Evolutionary conservation across 257 asterid species (phyloP).

Genomic region (Primulina huaijiensis): DNA sequence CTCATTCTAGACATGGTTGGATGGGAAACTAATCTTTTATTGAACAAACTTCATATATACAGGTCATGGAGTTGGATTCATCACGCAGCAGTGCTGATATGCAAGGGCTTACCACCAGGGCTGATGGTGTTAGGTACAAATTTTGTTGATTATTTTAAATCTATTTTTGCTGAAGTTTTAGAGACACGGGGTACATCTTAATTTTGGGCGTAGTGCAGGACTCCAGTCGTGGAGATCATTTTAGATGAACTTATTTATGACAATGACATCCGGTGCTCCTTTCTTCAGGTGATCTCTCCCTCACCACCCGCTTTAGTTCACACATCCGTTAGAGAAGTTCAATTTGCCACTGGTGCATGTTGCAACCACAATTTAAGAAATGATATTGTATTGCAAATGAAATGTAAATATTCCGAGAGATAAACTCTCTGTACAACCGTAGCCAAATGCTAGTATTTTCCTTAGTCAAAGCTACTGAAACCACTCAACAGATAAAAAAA

Average conservation of each 20-base stretch:
- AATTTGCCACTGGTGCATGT: not conserved
- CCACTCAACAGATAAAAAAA: no score
- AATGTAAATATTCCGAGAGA: no score
- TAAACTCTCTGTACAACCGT: no score
- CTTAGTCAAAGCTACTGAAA: no score
- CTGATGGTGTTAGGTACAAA: constrained; percentile 73
- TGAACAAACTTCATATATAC: constrained; percentile 26
- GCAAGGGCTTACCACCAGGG: constrained; percentile 70
- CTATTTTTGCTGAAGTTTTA: constrained; percentile 6
- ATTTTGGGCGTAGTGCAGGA: constrained; percentile 51
- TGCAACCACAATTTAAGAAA: no score
- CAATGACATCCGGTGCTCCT: constrained; percentile 48
- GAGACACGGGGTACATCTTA: constrained; percentile 17
- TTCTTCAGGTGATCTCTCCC: constrained; percentile 65
- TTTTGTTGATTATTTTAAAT: constrained; percentile 7
- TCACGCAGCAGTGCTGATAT: constrained; percentile 61
- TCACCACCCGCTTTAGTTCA: constrained; percentile 9
- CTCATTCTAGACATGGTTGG: constrained; percentile 20
- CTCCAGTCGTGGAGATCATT: constrained; percentile 68
- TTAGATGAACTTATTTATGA: constrained; percentile 73
- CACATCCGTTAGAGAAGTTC: not conserved
- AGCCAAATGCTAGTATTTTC: no score
- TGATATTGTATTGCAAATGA: no score
- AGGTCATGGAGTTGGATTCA: constrained; percentile 82
- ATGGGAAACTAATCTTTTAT: constrained; percentile 18